Conservation (phyloP, 148 eudicot species). For the Vaccinium darrowii region DNA sequence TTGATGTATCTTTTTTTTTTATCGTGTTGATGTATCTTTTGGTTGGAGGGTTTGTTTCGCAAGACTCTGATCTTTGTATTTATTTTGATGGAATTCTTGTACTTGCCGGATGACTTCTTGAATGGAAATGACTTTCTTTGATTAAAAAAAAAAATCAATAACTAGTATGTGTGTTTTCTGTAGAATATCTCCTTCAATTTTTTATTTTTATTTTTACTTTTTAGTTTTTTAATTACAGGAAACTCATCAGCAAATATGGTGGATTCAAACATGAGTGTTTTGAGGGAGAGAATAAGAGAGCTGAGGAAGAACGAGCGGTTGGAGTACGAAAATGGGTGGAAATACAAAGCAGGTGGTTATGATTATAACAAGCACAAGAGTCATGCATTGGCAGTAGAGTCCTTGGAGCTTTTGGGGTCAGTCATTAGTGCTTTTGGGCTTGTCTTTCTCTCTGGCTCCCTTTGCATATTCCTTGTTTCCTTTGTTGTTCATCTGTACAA, state of each 20-base stretch:
- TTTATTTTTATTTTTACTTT: too few relatives aligned
- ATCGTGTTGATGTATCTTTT: too few relatives aligned
- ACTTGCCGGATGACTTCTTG: too few relatives aligned
- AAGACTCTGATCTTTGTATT: too few relatives aligned
- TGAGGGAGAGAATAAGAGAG: conserved; percentile 7
- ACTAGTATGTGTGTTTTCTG: neutral
- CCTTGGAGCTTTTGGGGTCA: neutral
- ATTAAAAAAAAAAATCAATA: neutral
- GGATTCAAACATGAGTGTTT: conserved; percentile 7
- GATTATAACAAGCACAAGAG: neutral
- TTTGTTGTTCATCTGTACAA: conserved; percentile 2
- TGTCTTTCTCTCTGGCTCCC: conserved; percentile 7
- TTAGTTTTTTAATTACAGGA: neutral
- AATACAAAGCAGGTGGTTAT: neutral
- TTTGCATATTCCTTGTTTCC: conserved; percentile 11
- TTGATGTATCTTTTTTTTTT: too few relatives aligned
- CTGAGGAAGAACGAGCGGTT: neutral
- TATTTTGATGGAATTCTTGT: too few relatives aligned
- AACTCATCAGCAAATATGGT: neutral
- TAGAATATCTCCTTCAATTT: neutral
- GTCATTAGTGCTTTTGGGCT: neutral
- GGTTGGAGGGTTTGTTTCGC: too few relatives aligned
- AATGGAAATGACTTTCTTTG: too few relatives aligned
- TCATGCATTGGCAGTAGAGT: neutral
- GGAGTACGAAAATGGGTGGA: conserved; percentile 9